Percentiles rank a stretch among this genome's conserved stretches.
phyloP scores from a whole-genome alignment of 352 stramenopile species.

The Blastocystis hominis region DNA sequence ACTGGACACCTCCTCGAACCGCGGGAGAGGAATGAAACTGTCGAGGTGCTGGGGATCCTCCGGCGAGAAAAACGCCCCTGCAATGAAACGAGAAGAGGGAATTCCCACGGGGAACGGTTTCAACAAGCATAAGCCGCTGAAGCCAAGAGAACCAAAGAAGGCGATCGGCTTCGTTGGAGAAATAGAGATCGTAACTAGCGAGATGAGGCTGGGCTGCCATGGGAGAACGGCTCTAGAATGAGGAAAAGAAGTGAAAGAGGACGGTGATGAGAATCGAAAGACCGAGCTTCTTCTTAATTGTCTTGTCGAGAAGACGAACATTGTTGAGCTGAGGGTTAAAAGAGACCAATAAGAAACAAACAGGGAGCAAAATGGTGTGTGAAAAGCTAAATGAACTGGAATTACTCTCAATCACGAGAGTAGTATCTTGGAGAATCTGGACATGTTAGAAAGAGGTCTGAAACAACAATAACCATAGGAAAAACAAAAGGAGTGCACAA shows the following conservation, averaged over 20 bases:
- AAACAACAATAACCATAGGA: no score
- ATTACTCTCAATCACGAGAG: background rate
- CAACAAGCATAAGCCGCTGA: background rate
- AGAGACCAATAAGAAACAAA: background rate
- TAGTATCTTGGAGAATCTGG: background rate
- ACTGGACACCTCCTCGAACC: background rate
- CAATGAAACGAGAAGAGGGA: background rate
- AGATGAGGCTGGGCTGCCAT: background rate
- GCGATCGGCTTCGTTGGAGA: background rate
- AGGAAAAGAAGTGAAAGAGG: background rate
- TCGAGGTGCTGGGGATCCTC: background rate
- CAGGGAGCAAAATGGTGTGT: background rate
- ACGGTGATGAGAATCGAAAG: background rate
- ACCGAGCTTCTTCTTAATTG: conserved; percentile 2
- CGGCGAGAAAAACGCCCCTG: background rate
- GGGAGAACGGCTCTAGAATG: background rate
- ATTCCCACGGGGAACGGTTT: background rate
- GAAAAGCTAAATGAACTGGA: background rate
- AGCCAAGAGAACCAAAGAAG: background rate
- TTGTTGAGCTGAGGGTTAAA: background rate
- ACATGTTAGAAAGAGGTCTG: no score
- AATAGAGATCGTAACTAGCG: background rate
- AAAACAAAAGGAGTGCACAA: no score
- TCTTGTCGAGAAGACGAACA: background rate
- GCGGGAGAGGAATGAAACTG: background rate